Evolutionary conservation across 768 basidiomycete genomes (phyloP).

Genomic region (Glaciozyma martinii): DNA sequence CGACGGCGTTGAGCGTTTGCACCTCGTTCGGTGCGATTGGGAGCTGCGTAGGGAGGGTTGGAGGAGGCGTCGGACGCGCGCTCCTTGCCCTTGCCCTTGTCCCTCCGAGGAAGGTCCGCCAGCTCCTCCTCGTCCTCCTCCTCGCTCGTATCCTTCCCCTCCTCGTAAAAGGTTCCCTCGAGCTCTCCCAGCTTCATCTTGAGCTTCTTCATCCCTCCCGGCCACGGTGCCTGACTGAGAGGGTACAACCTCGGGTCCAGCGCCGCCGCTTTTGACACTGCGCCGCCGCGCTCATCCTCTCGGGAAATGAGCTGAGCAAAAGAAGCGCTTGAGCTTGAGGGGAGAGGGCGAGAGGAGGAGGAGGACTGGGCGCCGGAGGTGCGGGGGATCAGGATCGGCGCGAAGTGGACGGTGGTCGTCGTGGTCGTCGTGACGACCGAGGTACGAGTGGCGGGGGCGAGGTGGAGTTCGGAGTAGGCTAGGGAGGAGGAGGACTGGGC

Average conservation of each 20-base stretch:
- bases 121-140: background rate
- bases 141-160: background rate
- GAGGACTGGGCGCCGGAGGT: background rate
- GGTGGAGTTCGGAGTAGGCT: slow-evolving; percentile 18
- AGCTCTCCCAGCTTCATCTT: slow-evolving; percentile 12
- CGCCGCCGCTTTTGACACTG: background rate
- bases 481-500: background rate
- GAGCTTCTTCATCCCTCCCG: slow-evolving; percentile 2
- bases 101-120: background rate
- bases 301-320: background rate
- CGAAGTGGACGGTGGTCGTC: slow-evolving; percentile 23
- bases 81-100: slow-evolving; percentile 16
- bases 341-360: background rate
- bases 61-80: background rate
- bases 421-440: slow-evolving; percentile 27
- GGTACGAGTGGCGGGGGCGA: slow-evolving; percentile 21
- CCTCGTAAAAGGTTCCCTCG: slow-evolving; percentile 14
- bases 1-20: slow-evolving; percentile 3
- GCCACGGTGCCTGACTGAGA: slow-evolving; percentile 18
- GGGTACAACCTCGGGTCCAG: slow-evolving; percentile 23
- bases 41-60: background rate
- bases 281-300: background rate
- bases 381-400: slow-evolving; percentile 25
- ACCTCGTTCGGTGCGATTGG: slow-evolving; percentile 2
- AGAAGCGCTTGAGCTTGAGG: background rate